Conservation (phyloP, 306 rosid species). For the Malus sylvestris region DNA sequence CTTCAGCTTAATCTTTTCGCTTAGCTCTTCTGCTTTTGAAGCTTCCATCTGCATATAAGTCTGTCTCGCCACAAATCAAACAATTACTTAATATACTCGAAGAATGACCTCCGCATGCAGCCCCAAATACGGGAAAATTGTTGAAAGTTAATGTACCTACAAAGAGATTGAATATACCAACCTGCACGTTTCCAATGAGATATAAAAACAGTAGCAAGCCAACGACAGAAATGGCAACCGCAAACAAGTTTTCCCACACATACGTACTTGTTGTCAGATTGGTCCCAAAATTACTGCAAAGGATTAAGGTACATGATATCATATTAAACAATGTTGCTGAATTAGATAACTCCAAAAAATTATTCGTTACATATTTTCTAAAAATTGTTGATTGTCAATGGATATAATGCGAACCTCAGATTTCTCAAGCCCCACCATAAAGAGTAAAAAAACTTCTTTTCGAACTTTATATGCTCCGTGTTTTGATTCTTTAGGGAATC, state of each 20-base stretch:
- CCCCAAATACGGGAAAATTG: too few relatives aligned
- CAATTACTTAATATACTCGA: too few relatives aligned
- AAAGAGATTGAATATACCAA: not conserved
- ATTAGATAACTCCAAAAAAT: too few relatives aligned
- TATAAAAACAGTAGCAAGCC: constrained; percentile 2
- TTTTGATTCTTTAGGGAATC: not conserved
- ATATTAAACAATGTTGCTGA: too few relatives aligned
- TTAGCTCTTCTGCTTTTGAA: constrained; percentile 60
- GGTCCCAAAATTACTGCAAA: not conserved
- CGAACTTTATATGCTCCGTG: not conserved
- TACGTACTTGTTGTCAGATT: not conserved
- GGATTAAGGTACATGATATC: too few relatives aligned
- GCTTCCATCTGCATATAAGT: constrained; percentile 44
- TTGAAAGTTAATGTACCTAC: not conserved
- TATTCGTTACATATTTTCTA: too few relatives aligned
- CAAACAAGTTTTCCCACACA: constrained; percentile 4
- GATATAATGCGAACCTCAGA: constrained; percentile 2
- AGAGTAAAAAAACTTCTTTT: constrained; percentile 19
- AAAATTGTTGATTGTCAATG: not conserved
- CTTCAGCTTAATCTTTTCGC: constrained; percentile 22
- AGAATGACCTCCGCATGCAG: not conserved
- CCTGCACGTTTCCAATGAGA: constrained; percentile 10
- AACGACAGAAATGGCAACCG: not conserved
- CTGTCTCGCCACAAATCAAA: too few relatives aligned
- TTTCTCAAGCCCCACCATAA: constrained; percentile 41